A percentile compares a stretch with the other conserved stretches of the same genome.
phyloP scores from a whole-genome alignment of 352 stramenopile species.

The Globisporangium recalcitrans region DNA sequence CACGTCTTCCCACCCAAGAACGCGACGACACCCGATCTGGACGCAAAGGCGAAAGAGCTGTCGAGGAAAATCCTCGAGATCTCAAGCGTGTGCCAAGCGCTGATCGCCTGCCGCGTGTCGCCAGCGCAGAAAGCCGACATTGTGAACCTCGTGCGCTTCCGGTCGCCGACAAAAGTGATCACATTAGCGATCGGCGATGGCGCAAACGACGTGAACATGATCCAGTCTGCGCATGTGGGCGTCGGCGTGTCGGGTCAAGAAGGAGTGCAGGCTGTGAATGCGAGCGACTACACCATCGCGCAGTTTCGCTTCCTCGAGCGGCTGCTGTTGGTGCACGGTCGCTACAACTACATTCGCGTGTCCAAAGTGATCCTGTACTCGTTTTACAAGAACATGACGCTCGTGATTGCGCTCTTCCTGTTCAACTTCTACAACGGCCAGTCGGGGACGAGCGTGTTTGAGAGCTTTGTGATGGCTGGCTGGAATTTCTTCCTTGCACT shows the following conservation, averaged over 20 bases:
- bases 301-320: constrained; percentile 92
- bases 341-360: constrained; percentile 96
- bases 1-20: constrained; percentile 64
- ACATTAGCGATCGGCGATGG: constrained; percentile 92
- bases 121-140: constrained; percentile 81
- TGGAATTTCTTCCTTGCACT: constrained; percentile 83
- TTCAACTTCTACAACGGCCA: constrained; percentile 85
- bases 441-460: constrained; percentile 78
- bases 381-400: constrained; percentile 78
- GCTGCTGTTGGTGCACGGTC: constrained; percentile 95
- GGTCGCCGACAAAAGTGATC: constrained; percentile 51
- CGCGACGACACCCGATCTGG: constrained; percentile 21
- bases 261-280: constrained; percentile 88
- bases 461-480: constrained; percentile 75
- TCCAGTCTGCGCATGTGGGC: constrained; percentile 91
- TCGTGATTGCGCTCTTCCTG: constrained; percentile 64
- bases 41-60: constrained; percentile 39
- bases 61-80: constrained; percentile 51
- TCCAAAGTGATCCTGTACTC: constrained; percentile 90
- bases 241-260: constrained; percentile 92
- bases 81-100: constrained; percentile 49
- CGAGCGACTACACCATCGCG: constrained; percentile 90
- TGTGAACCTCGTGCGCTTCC: constrained; percentile 62
- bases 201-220: constrained; percentile 95
- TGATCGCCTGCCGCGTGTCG: constrained; percentile 82